Percentiles rank a stretch among this genome's conserved stretches.
These are phyloP conservation scores for Pythium diclinum DNA, from an alignment of 352 stramenopile species.

Conservation along the genomic window DNA sequence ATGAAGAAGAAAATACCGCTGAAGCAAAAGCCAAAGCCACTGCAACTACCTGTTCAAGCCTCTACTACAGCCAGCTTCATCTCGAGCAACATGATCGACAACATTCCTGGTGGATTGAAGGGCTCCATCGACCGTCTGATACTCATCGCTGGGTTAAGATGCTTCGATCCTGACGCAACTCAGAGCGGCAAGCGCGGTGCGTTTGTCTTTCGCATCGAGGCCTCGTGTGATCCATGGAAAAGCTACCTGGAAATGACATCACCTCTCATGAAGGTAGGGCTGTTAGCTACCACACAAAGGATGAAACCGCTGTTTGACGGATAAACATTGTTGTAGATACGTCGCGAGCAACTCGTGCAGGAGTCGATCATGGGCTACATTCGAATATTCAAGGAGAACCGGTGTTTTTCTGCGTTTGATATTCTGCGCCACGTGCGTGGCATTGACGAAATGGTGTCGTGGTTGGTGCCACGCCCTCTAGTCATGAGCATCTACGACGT, in stretches of 20 bases:
- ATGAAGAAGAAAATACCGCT: neutral
- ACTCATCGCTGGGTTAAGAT: constrained; percentile 45
- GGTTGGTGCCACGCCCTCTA: constrained; percentile 46
- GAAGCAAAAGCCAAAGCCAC: neutral
- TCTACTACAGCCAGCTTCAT: constrained; percentile 21
- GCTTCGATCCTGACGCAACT: constrained; percentile 37
- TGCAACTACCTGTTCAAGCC: neutral
- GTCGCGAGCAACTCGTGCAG: constrained; percentile 47
- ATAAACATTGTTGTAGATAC: constrained; percentile 31
- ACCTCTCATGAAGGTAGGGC: constrained; percentile 42
- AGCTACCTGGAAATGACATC: constrained; percentile 37
- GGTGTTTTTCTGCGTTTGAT: constrained; percentile 52
- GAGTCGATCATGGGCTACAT: constrained; percentile 39
- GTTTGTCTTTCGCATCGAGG: constrained; percentile 38
- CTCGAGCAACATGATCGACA: constrained; percentile 47
- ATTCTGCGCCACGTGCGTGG: constrained; percentile 51
- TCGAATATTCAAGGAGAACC: constrained; percentile 37
- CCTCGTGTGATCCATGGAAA: constrained; percentile 36
- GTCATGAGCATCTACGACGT: constrained; percentile 52
- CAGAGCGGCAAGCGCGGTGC: constrained; percentile 23
- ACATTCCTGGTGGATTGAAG: constrained; percentile 53
- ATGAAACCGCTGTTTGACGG: neutral
- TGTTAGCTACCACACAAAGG: no score
- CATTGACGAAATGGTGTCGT: constrained; percentile 48
- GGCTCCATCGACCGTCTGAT: constrained; percentile 41